These are phyloP conservation scores for Scheffersomyces titani DNA, from an alignment of 1,139 yeast genomes.

Conservation along the genomic window DNA sequence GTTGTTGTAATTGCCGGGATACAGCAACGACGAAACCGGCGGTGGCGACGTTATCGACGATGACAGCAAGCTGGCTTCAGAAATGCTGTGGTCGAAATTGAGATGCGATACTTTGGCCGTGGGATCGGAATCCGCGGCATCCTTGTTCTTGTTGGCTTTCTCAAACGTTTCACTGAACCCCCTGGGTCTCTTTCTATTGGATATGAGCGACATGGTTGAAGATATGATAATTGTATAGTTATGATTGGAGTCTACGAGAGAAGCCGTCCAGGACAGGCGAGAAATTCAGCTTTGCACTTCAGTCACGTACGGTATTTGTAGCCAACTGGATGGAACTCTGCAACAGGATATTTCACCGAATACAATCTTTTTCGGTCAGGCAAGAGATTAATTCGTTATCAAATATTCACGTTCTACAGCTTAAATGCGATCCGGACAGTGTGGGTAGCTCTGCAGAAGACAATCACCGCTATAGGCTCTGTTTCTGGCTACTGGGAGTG, in stretches of 20 bases:
- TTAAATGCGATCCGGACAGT: not conserved
- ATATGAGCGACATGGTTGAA: slow-evolving; percentile 28
- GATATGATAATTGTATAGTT: not conserved
- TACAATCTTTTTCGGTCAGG: no score
- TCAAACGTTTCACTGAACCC: slow-evolving; percentile 47
- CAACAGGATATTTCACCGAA: not conserved
- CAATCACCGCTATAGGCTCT: not conserved
- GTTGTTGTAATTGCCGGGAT: slow-evolving; percentile 1
- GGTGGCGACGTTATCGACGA: slow-evolving; percentile 11
- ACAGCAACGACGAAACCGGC: slow-evolving; percentile 5
- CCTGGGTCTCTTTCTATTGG: slow-evolving; percentile 50
- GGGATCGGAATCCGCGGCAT: slow-evolving; percentile 9
- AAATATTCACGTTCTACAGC: not conserved
- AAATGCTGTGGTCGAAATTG: slow-evolving; percentile 12
- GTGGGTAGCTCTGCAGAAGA: not conserved
- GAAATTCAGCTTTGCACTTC: not conserved
- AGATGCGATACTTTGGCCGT: slow-evolving; percentile 11
- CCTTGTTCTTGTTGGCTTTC: slow-evolving; percentile 13
- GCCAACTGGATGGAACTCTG: not conserved
- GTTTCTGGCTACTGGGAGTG: not conserved
- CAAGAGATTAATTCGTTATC: no score
- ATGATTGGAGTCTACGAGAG: not conserved
- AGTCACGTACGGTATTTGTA: not conserved
- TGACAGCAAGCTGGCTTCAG: slow-evolving; percentile 11
- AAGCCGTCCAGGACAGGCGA: slow-evolving; percentile 2